Evolutionary conservation across 805 yeast species (phyloP).

Genomic region (Starmerella roubikii): DNA sequence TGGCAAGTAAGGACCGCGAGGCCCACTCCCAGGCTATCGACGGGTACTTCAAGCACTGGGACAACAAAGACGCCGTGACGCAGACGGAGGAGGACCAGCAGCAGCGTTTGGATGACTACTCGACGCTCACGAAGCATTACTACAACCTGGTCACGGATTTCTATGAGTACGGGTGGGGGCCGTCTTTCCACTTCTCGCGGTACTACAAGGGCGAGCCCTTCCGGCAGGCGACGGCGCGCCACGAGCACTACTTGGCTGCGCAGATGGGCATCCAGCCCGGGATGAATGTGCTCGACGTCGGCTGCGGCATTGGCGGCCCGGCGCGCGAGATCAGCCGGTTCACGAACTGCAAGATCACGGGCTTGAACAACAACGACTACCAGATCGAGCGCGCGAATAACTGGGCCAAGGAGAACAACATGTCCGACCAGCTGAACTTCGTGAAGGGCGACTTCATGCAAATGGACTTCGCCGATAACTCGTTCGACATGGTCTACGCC

Average conservation of each 20-base stretch:
- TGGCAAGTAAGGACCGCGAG: constrained; percentile 58
- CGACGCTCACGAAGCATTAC: constrained; percentile 84
- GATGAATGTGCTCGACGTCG: constrained; percentile 89
- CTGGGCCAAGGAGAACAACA: constrained; percentile 52
- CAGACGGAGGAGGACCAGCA: constrained; percentile 45
- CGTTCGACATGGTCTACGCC: constrained; percentile 94
- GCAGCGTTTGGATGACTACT: constrained; percentile 66
- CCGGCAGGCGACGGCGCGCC: constrained; percentile 83
- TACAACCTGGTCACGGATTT: constrained; percentile 95
- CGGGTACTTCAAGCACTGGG: constrained; percentile 96
- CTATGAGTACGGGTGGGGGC: constrained; percentile 99
- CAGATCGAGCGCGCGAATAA: constrained; percentile 78
- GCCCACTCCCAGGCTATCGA: constrained; percentile 75
- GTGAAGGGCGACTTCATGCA: constrained; percentile 99
- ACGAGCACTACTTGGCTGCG: constrained; percentile 86
- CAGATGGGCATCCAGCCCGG: constrained; percentile 67
- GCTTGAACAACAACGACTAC: constrained; percentile 93
- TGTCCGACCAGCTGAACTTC: constrained; percentile 62
- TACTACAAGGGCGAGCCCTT: constrained; percentile 89
- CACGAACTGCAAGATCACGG: constrained; percentile 74
- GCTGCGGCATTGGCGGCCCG: constrained; percentile 99
- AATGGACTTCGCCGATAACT: constrained; percentile 82
- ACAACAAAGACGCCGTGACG: constrained; percentile 46
- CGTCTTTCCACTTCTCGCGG: constrained; percentile 93
- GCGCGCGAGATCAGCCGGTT: constrained; percentile 91